A percentile compares a stretch with the other conserved stretches of the same genome.
Conservation (phyloP, 805 yeast species). For the Lipomyces yamanashiensis region DNA sequence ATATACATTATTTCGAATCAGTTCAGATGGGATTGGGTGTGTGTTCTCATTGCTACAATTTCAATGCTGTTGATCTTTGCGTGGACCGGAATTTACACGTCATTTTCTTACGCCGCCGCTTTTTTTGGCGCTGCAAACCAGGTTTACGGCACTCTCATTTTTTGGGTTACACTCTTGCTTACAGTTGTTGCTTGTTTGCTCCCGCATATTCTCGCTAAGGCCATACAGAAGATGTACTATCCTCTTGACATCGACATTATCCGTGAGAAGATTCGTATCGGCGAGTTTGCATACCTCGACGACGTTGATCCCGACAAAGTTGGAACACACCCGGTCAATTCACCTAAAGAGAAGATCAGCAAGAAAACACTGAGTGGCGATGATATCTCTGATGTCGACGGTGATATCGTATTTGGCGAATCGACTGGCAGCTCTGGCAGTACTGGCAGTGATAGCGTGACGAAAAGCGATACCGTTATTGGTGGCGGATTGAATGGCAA, state of each 20-base stretch:
- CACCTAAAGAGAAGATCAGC: not conserved
- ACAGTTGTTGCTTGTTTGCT: conserved; percentile 59
- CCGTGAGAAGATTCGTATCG: conserved; percentile 61
- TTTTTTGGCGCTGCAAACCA: conserved; percentile 69
- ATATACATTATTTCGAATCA: conserved; percentile 69
- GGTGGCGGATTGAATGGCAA: conserved; percentile 25
- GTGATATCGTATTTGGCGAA: conserved; percentile 1
- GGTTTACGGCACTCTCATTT: conserved; percentile 61
- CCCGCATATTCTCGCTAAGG: conserved; percentile 64
- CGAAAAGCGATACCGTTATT: conserved; percentile 1
- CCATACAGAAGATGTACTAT: conserved; percentile 54
- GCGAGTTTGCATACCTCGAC: conserved; percentile 50
- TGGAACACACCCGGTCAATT: conserved; percentile 4
- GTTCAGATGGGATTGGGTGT: conserved; percentile 78
- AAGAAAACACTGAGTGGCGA: not conserved
- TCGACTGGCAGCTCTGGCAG: conserved; percentile 11
- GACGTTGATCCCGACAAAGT: conserved; percentile 28
- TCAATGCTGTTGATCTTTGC: conserved; percentile 64
- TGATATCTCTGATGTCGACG: not conserved
- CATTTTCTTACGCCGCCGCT: conserved; percentile 56
- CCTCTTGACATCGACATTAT: conserved; percentile 75
- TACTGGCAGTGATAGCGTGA: conserved; percentile 4
- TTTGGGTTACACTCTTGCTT: conserved; percentile 68
- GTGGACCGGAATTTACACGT: conserved; percentile 84
- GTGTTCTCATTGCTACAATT: conserved; percentile 56